phyloP scores from a whole-genome alignment of 2,329 filamentous ascomycete species.

The Coniochaeta pulveracea region DNA sequence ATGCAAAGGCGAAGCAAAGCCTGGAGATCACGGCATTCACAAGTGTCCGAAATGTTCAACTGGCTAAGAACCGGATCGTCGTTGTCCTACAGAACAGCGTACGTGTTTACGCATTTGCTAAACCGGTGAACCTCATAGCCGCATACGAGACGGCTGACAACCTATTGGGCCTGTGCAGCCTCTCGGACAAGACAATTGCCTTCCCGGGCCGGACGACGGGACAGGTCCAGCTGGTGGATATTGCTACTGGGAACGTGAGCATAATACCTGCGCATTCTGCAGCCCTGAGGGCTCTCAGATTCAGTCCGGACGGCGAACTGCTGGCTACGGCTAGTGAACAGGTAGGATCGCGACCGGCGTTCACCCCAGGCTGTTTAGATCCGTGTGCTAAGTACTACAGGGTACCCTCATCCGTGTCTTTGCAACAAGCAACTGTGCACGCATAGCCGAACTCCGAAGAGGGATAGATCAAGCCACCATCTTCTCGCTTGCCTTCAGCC shows the following conservation, averaged over 20 bases:
- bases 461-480: conserved; percentile 83
- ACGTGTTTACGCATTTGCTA: conserved; percentile 69
- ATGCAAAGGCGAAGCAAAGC: conserved; percentile 59
- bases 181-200: conserved; percentile 62
- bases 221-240: conserved; percentile 79
- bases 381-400: conserved; percentile 19
- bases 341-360: conserved; percentile 30
- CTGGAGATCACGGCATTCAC: conserved; percentile 75
- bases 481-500: conserved; percentile 81
- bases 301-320: conserved; percentile 70
- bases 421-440: conserved; percentile 67
- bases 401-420: conserved; percentile 86
- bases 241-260: conserved; percentile 70
- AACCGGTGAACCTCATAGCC: conserved; percentile 56
- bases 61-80: conserved; percentile 66
- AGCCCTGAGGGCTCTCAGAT: conserved; percentile 62
- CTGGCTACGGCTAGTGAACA: conserved; percentile 85
- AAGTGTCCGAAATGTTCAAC: conserved; percentile 66
- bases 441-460: conserved; percentile 72
- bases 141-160: conserved; percentile 84
- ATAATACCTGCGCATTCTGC: conserved; percentile 88
- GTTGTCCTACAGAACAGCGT: conserved; percentile 75
- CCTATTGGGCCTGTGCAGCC: conserved; percentile 64
- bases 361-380: neutral
- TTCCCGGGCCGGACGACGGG: conserved; percentile 83